phyloP scores from a whole-genome alignment of 192 early-diverging fungal genomes.

The Ramicandelaber brevisporus region DNA sequence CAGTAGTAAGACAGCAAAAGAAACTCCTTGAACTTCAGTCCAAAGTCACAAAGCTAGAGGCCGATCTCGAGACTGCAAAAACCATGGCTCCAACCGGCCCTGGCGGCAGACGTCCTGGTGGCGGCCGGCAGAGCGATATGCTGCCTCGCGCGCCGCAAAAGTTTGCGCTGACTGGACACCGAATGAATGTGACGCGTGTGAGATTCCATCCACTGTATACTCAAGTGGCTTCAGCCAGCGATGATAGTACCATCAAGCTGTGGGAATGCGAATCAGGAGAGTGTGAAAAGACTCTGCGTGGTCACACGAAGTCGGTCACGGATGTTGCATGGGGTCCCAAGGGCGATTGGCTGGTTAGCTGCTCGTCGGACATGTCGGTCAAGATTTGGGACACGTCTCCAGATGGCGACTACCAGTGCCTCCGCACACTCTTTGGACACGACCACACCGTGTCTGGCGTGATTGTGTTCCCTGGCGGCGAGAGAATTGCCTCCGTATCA shows the following conservation, averaged over 20 bases:
- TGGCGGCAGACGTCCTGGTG: conserved; percentile 21
- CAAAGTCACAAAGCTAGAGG: conserved; percentile 49
- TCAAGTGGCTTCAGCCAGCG: conserved; percentile 59
- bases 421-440: conserved; percentile 69
- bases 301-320: conserved; percentile 89
- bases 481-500: conserved; percentile 64
- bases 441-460: conserved; percentile 81
- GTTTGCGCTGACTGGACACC: conserved; percentile 47
- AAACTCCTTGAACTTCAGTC: conserved; percentile 88
- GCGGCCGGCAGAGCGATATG: conserved; percentile 37
- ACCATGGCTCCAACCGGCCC: too few relatives aligned
- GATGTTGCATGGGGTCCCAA: conserved; percentile 65
- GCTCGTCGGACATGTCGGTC: conserved; percentile 75
- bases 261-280: conserved; percentile 87
- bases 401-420: conserved; percentile 61
- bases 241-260: conserved; percentile 79
- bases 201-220: conserved; percentile 71
- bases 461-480: conserved; percentile 47
- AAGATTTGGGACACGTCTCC: conserved; percentile 73
- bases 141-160: conserved; percentile 62
- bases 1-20: conserved; percentile 77
- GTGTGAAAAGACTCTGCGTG: conserved; percentile 78
- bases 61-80: conserved; percentile 34
- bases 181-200: conserved; percentile 52
- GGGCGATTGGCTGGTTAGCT: conserved; percentile 62